Evolutionary conservation across 1,284 basidiomycete species (phyloP).

Genomic region (Afroboletus lepidellus): DNA sequence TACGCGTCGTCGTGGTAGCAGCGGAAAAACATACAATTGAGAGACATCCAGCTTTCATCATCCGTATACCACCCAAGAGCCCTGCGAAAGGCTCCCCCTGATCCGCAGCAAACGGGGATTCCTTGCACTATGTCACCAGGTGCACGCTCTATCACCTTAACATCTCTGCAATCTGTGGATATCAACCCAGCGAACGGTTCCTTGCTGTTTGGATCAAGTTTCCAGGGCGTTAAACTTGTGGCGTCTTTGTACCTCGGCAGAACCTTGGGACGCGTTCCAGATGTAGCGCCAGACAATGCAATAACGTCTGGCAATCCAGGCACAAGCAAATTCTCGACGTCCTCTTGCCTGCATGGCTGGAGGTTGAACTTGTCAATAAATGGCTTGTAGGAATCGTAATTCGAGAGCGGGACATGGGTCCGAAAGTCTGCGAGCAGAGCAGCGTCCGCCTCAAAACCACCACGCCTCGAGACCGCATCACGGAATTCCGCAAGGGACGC

Average conservation of each 20-base stretch:
- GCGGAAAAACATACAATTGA: neutral
- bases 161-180: neutral
- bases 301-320: slow-evolving; percentile 1
- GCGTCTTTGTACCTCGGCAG: neutral
- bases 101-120: slow-evolving; percentile 12
- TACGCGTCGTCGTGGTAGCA: neutral
- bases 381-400: neutral
- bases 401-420: slow-evolving; percentile 16
- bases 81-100: slow-evolving; percentile 7
- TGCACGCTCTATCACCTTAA: slow-evolving; percentile 10
- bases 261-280: neutral
- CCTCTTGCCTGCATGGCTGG: slow-evolving; percentile 12
- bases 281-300: neutral
- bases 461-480: slow-evolving; percentile 3
- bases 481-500: neutral
- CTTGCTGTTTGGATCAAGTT: neutral
- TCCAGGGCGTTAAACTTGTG: neutral
- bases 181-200: neutral
- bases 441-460: neutral
- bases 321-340: slow-evolving; percentile 15
- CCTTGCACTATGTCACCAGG: slow-evolving; percentile 10
- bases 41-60: slow-evolving; percentile 10
- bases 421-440: slow-evolving; percentile 10
- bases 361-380: slow-evolving; percentile 17
- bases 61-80: slow-evolving; percentile 9